Conservation (phyloP, 2,329 filamentous ascomycete species). For the Fusarium staphyleae region DNA sequence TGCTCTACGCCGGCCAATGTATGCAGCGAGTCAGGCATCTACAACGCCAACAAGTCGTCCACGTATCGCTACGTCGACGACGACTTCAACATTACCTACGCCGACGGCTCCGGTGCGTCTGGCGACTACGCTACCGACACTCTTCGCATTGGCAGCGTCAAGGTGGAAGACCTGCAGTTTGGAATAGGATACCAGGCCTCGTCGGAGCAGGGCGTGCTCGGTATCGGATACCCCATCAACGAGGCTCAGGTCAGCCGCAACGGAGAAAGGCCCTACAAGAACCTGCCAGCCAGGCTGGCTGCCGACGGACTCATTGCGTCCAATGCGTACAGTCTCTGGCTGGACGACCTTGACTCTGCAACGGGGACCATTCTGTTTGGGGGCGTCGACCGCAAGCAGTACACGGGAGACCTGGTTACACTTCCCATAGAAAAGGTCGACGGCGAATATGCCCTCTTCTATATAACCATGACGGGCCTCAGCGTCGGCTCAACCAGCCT, state of each 20-base stretch:
- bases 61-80: slow-evolving; percentile 77
- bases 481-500: slow-evolving; percentile 53
- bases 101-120: slow-evolving; percentile 77
- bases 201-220: slow-evolving; percentile 76
- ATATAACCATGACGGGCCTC: slow-evolving; percentile 72
- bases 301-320: slow-evolving; percentile 67
- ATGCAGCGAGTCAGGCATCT: slow-evolving; percentile 71
- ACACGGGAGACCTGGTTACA: slow-evolving; percentile 66
- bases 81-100: slow-evolving; percentile 87
- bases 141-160: slow-evolving; percentile 64
- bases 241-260: slow-evolving; percentile 74
- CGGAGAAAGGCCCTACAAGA: slow-evolving; percentile 65
- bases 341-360: slow-evolving; percentile 73
- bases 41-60: slow-evolving; percentile 73
- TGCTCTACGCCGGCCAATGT: slow-evolving; percentile 59
- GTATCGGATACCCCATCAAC: slow-evolving; percentile 82
- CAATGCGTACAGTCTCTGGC: slow-evolving; percentile 76
- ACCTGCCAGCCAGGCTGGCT: slow-evolving; percentile 72
- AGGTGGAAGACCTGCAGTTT: slow-evolving; percentile 68
- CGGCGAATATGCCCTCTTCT: slow-evolving; percentile 66
- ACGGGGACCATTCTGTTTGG: slow-evolving; percentile 77
- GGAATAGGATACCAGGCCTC: slow-evolving; percentile 72
- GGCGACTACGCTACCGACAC: slow-evolving; percentile 85
- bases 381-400: slow-evolving; percentile 74
- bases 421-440: slow-evolving; percentile 68